These are phyloP conservation scores for Chaetomiaceae sp. DNA, from an alignment of 2,329 filamentous ascomycete genomes.

Conservation along the genomic window DNA sequence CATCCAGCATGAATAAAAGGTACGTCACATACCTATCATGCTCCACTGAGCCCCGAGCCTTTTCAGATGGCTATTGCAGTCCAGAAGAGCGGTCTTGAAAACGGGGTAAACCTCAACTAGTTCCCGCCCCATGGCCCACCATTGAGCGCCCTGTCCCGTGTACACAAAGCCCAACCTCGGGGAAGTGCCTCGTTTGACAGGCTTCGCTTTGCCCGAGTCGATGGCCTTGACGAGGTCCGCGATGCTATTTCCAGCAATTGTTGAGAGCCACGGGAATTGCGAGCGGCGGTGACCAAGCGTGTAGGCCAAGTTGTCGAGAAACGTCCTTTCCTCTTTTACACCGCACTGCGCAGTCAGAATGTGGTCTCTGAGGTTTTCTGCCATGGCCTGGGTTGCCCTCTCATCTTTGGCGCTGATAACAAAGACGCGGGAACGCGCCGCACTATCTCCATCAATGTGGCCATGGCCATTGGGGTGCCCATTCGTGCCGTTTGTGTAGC, in stretches of 20 bases:
- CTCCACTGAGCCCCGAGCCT: constrained; percentile 19
- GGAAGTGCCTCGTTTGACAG: constrained; percentile 16
- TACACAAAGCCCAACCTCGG: constrained; percentile 22
- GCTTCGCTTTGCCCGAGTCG: constrained; percentile 6
- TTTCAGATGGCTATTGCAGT: constrained; percentile 19
- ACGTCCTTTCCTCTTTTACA: constrained; percentile 24
- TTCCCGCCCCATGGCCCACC: constrained; percentile 8
- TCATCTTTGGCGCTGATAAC: constrained; percentile 22
- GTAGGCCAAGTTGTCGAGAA: constrained; percentile 27
- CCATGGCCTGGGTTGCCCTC: constrained; percentile 23
- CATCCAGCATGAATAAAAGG: no score
- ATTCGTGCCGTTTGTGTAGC: constrained; percentile 8
- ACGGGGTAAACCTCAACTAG: constrained; percentile 8
- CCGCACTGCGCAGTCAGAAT: constrained; percentile 19
- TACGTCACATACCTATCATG: constrained; percentile 15
- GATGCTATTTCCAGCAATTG: constrained; percentile 11
- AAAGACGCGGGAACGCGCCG: constrained; percentile 16
- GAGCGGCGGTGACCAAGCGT: constrained; percentile 29
- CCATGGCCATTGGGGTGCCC: constrained; percentile 7
- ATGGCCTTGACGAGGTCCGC: not conserved
- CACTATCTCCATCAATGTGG: constrained; percentile 6
- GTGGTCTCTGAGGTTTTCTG: constrained; percentile 23
- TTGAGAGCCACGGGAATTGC: constrained; percentile 21
- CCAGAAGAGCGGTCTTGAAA: constrained; percentile 17
- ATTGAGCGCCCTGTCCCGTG: constrained; percentile 27